Conservation (phyloP, 2,329 filamentous ascomycete species). For the Trichoderma semiorbis region DNA sequence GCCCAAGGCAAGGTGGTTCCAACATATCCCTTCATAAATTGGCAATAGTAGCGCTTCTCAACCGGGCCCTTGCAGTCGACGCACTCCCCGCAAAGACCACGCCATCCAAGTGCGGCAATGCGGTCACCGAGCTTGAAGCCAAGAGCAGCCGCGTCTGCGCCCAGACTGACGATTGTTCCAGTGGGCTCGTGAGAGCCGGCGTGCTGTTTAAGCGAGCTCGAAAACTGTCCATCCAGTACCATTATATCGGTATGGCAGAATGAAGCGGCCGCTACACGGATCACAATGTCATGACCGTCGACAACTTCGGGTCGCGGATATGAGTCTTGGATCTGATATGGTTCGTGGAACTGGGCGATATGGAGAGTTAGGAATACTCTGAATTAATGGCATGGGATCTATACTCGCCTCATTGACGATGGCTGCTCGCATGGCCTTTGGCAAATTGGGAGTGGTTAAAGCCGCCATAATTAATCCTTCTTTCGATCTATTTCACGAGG, state of each 20-base stretch:
- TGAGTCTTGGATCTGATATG: background rate
- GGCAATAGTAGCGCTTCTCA: background rate
- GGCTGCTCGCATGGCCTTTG: background rate
- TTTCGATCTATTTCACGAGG: background rate
- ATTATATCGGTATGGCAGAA: background rate
- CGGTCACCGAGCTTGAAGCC: background rate
- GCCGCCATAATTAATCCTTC: background rate
- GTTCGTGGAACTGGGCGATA: background rate
- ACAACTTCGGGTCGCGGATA: background rate
- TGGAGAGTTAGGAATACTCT: background rate
- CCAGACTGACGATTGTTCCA: background rate
- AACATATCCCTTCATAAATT: background rate
- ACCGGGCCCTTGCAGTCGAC: background rate
- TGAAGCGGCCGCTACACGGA: background rate
- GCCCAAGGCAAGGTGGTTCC: background rate
- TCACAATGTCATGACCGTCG: background rate
- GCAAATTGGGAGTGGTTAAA: background rate
- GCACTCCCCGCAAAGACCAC: background rate
- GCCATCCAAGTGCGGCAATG: background rate
- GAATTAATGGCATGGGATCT: background rate
- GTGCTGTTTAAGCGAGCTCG: background rate
- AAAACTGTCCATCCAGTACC: background rate
- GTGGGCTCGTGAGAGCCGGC: background rate
- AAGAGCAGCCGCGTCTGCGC: background rate
- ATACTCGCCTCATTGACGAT: background rate